Conservation (phyloP, 768 basidiomycete genomes). For the Leccinum imitatum region DNA sequence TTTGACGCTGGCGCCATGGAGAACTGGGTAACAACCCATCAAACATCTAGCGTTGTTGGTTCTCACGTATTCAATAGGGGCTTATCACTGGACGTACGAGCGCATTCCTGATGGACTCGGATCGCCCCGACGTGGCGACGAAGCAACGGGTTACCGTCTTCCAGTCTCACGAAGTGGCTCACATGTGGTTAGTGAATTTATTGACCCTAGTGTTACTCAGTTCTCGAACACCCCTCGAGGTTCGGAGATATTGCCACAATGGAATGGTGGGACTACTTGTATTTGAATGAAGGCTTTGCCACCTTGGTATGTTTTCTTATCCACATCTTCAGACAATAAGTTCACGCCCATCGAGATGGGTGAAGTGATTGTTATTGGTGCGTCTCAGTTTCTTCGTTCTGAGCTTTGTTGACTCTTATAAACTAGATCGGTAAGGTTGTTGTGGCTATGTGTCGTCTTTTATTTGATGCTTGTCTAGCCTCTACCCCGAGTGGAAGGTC, state of each 20-base stretch:
- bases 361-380: slow-evolving; percentile 79
- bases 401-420: slow-evolving; percentile 11
- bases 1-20: slow-evolving; percentile 95
- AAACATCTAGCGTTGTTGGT: background rate
- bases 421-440: slow-evolving; percentile 51
- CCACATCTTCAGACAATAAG: background rate
- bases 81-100: slow-evolving; percentile 87
- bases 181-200: slow-evolving; percentile 60
- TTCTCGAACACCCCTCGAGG: slow-evolving; percentile 38
- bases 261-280: slow-evolving; percentile 89
- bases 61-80: slow-evolving; percentile 43
- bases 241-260: slow-evolving; percentile 94
- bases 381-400: slow-evolving; percentile 20
- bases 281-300: slow-evolving; percentile 87
- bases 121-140: slow-evolving; percentile 65
- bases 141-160: slow-evolving; percentile 77
- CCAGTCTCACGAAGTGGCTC: slow-evolving; percentile 86
- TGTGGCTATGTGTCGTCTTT: background rate
- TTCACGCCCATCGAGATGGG: slow-evolving; percentile 58
- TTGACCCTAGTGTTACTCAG: background rate
- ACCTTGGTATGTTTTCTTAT: slow-evolving; percentile 56
- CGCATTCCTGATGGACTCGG: slow-evolving; percentile 77
- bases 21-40: slow-evolving; percentile 58
- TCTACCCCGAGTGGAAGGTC: slow-evolving; percentile 86
- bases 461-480: slow-evolving; percentile 36